Conservation (phyloP, 1,284 basidiomycete species). For the Cutaneotrichosporon sp. region DNA sequence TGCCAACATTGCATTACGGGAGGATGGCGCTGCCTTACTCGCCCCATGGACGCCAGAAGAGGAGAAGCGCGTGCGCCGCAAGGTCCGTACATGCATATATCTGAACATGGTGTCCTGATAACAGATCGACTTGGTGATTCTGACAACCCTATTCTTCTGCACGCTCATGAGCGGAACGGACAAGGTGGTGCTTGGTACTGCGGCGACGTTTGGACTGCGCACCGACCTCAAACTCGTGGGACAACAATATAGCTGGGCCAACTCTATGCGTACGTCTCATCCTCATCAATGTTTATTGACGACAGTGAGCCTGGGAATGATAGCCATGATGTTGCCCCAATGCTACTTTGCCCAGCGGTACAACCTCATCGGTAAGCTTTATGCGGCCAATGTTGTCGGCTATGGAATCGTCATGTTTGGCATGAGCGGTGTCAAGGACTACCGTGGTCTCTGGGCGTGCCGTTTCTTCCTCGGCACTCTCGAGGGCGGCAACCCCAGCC, state of each 20-base stretch:
- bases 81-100: background rate
- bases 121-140: slow-evolving; percentile 28
- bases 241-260: slow-evolving; percentile 28
- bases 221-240: slow-evolving; percentile 23
- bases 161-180: slow-evolving; percentile 20
- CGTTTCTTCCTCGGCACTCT: slow-evolving; percentile 31
- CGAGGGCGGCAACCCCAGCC: slow-evolving; percentile 18
- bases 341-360: background rate
- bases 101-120: background rate
- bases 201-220: slow-evolving; percentile 39
- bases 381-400: slow-evolving; percentile 20
- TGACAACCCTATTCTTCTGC: slow-evolving; percentile 22
- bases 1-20: slow-evolving; percentile 23
- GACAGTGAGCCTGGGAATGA: background rate
- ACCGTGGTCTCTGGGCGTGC: slow-evolving; percentile 20
- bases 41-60: slow-evolving; percentile 31
- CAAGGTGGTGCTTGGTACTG: slow-evolving; percentile 37
- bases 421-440: slow-evolving; percentile 10
- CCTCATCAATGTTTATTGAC: background rate
- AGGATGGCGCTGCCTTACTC: slow-evolving; percentile 27
- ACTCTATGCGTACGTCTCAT: slow-evolving; percentile 24
- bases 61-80: slow-evolving; percentile 27
- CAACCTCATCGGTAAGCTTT: slow-evolving; percentile 9
- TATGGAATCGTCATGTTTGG: slow-evolving; percentile 27
- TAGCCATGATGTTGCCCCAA: background rate